Conservation (phyloP, 768 basidiomycete species). For the Calocera cornea region DNA sequence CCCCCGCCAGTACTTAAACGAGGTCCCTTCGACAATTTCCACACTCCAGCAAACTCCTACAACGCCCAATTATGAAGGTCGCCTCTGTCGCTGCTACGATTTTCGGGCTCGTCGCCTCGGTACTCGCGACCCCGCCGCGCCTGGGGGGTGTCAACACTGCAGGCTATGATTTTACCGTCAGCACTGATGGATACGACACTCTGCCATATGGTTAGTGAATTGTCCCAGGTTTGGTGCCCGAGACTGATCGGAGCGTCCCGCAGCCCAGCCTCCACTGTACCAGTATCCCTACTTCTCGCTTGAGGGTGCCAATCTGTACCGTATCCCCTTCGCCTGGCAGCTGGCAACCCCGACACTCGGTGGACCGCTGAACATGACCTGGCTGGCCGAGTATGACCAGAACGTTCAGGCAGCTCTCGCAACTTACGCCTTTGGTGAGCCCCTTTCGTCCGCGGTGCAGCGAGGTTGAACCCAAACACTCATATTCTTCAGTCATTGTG, state of each 20-base stretch:
- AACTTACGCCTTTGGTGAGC: conserved; percentile 34
- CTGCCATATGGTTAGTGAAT: neutral
- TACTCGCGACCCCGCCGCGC: conserved; percentile 21
- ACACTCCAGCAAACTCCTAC: neutral
- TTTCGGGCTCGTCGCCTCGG: neutral
- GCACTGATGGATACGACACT: neutral
- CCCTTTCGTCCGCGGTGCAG: too few species aligned
- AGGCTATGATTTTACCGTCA: conserved; percentile 18
- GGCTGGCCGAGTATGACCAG: conserved; percentile 35
- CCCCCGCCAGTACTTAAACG: too few species aligned
- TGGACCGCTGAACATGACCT: conserved; percentile 33
- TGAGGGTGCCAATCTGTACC: conserved; percentile 39
- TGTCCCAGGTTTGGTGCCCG: neutral
- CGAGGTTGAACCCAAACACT: too few species aligned
- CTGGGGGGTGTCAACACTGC: conserved; percentile 39
- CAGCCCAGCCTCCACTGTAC: conserved; percentile 26
- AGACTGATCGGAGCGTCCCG: neutral
- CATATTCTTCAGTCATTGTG: too few species aligned
- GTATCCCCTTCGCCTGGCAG: conserved; percentile 38
- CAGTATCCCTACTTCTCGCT: conserved; percentile 38
- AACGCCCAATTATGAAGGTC: neutral
- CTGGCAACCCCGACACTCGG: conserved; percentile 38
- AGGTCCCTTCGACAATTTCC: too few species aligned
- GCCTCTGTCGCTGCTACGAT: neutral
- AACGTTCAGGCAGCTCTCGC: conserved; percentile 37